phyloP scores from a whole-genome alignment of 176 grass and related monocot species.

The Phoenix roebelenii region DNA sequence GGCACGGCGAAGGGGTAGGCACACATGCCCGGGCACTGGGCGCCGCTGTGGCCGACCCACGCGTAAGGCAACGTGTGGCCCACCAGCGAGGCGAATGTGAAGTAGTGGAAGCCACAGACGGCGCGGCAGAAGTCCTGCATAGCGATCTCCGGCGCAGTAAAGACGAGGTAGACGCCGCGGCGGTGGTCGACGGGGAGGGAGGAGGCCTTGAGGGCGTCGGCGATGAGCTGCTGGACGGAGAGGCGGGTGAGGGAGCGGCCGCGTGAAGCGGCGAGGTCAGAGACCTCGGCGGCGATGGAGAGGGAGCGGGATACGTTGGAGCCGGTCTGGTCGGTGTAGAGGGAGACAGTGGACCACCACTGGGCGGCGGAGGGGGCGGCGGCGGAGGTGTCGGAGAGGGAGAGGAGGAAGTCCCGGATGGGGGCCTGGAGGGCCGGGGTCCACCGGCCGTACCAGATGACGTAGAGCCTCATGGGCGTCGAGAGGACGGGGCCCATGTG shows the following conservation, averaged over 20 bases:
- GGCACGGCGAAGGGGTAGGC: conserved; percentile 1
- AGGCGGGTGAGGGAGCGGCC: conserved; percentile 10
- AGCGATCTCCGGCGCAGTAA: conserved; percentile 2
- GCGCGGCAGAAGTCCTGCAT: conserved; percentile 11
- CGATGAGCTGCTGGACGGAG: conserved; percentile 1
- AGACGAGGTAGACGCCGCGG: conserved; percentile 7
- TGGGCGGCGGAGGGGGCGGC: neutral
- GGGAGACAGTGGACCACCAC: conserved; percentile 7
- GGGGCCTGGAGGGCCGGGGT: neutral
- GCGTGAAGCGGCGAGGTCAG: neutral
- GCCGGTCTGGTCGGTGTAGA: conserved; percentile 15
- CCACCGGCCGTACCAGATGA: conserved; percentile 10
- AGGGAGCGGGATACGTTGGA: conserved; percentile 7
- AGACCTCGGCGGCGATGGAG: conserved; percentile 5
- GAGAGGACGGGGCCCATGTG: conserved; percentile 14
- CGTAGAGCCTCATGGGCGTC: conserved; percentile 6
- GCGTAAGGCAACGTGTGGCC: conserved; percentile 9
- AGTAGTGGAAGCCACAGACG: conserved; percentile 11
- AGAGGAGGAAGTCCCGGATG: conserved; percentile 9
- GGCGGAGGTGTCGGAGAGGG: neutral
- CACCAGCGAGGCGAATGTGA: conserved; percentile 3
- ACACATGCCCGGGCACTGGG: conserved; percentile 8
- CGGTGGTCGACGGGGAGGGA: conserved; percentile 12
- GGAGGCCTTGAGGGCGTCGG: neutral
- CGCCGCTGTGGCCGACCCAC: conserved; percentile 11